phyloP scores from a whole-genome alignment of 148 eudicot genomes.

The Chenopodium suecicum region DNA sequence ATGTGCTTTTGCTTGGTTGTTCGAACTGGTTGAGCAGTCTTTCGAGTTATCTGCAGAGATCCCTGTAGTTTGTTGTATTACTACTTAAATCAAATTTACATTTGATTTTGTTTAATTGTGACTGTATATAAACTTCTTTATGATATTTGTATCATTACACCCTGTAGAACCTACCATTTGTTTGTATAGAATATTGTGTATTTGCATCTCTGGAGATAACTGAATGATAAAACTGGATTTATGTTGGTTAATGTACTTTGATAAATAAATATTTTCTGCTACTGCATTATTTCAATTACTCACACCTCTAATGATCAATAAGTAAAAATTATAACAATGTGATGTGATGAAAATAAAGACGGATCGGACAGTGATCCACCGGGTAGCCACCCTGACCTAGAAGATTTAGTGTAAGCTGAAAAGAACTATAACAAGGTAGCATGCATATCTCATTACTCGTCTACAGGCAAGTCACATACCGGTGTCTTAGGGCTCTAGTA shows the following conservation, averaged over 20 bases:
- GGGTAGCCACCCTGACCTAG: neutral
- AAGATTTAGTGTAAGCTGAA: too few relatives aligned
- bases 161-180: constrained; percentile 3
- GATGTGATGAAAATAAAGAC: too few relatives aligned
- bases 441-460: neutral
- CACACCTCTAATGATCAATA: too few relatives aligned
- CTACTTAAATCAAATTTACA: neutral
- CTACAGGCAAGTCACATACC: too few relatives aligned
- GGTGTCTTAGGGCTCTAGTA: neutral
- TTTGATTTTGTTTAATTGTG: constrained; percentile 1
- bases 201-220: constrained; percentile 1
- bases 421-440: neutral
- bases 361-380: neutral
- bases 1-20: neutral
- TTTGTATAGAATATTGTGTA: constrained; percentile 6
- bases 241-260: neutral
- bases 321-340: too few relatives aligned
- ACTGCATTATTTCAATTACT: too few relatives aligned
- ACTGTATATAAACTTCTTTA: constrained; percentile 10
- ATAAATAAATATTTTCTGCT: neutral
- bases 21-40: neutral
- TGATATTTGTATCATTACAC: neutral
- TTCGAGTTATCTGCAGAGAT: constrained; percentile 14
- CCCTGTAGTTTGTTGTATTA: constrained; percentile 12
- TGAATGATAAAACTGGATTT: neutral